Base-by-base conservation (phyloP, 2,329 filamentous ascomycete species). In the Sarocladiaceae sp. region DNA sequence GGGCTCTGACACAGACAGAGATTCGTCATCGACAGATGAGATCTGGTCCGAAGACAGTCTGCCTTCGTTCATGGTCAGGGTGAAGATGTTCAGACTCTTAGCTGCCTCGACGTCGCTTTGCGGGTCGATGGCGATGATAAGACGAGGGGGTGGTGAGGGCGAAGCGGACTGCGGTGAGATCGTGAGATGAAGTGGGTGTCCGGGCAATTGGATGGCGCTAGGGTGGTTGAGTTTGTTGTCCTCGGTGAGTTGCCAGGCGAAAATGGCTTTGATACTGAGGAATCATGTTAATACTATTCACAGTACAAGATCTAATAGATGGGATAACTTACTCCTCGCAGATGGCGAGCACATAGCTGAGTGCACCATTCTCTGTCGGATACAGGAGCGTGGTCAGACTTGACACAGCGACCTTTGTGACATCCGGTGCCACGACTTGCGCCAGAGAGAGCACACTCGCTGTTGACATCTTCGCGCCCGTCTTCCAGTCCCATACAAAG, bases 401-500 rank as follows among this genome's bases (percentile, higher is more conserved):
- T 6, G 71, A 69, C n/a, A 83, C 72, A 2, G 80, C 76, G 18
- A 79, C 61, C 55, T 76, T 75, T 53, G 60, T 59, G 3, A 66
- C 64, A 11, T 65, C 65, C 3, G 66, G 66, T 3, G 58, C 39
- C 20, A 74, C 64, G 20, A 70, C 60, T 52, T 66, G 66, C 1
- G 75, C 73, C 6, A 71, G 65, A 1, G 61, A 61, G 5, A 79
- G 67, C 17, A 90, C 57, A 54, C 80, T 76, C 2, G 78, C 66
- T 59, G 74, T 82, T 22, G 77, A 74, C 0, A 84, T 62, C 23
- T 88, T 63, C 17, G 65, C 68, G 15, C 78, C 79, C 0, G 68
- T 70, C 37, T 72, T 70, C 93, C 93, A 99, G 56, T 92, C 77
- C 92, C 92, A 99, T 0, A 92, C 73, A 55, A 87, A 82, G 10